Evolutionary conservation across 2,329 filamentous ascomycete genomes (phyloP), one percentile per base, ranked within the genome.

Genomic region (Lachnellula willkommii): DNA sequence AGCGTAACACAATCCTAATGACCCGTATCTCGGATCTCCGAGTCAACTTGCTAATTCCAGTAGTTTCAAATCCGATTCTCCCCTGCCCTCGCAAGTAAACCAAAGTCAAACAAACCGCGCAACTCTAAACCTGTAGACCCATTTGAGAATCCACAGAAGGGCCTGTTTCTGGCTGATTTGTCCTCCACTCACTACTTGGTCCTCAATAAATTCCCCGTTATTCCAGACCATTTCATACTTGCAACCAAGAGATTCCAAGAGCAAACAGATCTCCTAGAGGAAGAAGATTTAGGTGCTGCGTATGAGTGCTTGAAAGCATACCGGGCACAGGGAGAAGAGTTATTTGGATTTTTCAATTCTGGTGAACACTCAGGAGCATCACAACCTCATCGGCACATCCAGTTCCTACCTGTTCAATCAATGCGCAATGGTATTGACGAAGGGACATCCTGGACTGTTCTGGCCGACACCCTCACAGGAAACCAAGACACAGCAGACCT

Each of bases 1-100:
- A 22, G 20, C 46, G 17, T 37, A 50, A 40, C 53, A 46, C 42
- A 40, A 26, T 35, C 24, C 40, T 22, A 6, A 32, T 35, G 14
- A 35, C n/a, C 24, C 24, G 1, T 17, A 42, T 22, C 39, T 47
- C 52, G 49, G 37, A 37, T 22, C 39, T 47, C 52, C 50, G 40
- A 56, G 36, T 45, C 42, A 11, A 45, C 46, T 14, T 52, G 20
- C 53, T 57, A 42, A 49, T 42, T 22, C 35, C 17, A 17, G 15
- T 60, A 89, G 85, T 88, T 89, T 67, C 87, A 90, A 72, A 74
- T 90, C 2, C 84, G 87, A 51, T 90, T 83, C 74, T 87, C 85
- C 8, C 85, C 85, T 0, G 73, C 85, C 0, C 76, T 90, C 4
- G 84, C 84, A 48, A 81, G 81, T 65, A 90, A 90, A 66, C 85